These are phyloP conservation scores for Pulveroboletus ravenelii DNA, from an alignment of 768 basidiomycete genomes.

Conservation along the genomic window DNA sequence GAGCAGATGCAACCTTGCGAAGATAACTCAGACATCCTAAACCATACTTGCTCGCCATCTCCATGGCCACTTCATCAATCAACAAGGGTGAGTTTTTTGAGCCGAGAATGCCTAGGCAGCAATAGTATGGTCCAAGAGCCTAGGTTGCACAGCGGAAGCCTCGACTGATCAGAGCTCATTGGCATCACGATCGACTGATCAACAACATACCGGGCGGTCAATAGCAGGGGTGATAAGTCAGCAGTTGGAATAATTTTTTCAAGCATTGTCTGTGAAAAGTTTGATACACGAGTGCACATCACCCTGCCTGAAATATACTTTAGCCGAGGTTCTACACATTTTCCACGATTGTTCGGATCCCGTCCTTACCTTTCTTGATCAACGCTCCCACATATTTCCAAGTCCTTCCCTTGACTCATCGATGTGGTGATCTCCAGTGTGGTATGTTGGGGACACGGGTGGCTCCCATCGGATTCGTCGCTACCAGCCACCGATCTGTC, in stretches of 20 bases:
- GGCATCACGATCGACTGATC: not conserved
- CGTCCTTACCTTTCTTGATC: slow-evolving; percentile 49
- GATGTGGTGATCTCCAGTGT: slow-evolving; percentile 63
- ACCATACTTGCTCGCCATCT: slow-evolving; percentile 55
- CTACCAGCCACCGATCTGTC: slow-evolving; percentile 44
- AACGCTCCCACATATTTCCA: slow-evolving; percentile 81
- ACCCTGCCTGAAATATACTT: slow-evolving; percentile 50
- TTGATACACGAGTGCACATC: slow-evolving; percentile 66
- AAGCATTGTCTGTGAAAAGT: slow-evolving; percentile 64
- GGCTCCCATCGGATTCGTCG: slow-evolving; percentile 65
- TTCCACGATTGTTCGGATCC: not conserved
- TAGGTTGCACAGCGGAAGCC: slow-evolving; percentile 69
- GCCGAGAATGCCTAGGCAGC: slow-evolving; percentile 79
- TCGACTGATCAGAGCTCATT: slow-evolving; percentile 42
- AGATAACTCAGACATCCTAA: slow-evolving; percentile 59
- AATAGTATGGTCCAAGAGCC: slow-evolving; percentile 48
- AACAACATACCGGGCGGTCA: slow-evolving; percentile 54
- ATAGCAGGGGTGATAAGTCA: slow-evolving; percentile 49
- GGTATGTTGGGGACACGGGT: slow-evolving; percentile 36
- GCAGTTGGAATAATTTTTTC: slow-evolving; percentile 66
- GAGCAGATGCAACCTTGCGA: slow-evolving; percentile 34
- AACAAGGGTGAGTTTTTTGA: slow-evolving; percentile 61
- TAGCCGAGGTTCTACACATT: not conserved
- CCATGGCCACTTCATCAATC: slow-evolving; percentile 52
- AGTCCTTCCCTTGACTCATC: slow-evolving; percentile 67